Percentiles rank a stretch among this genome's conserved stretches.
phyloP scores from a whole-genome alignment of 495 filamentous ascomycete genomes.

The Daldinia vernicosa region DNA sequence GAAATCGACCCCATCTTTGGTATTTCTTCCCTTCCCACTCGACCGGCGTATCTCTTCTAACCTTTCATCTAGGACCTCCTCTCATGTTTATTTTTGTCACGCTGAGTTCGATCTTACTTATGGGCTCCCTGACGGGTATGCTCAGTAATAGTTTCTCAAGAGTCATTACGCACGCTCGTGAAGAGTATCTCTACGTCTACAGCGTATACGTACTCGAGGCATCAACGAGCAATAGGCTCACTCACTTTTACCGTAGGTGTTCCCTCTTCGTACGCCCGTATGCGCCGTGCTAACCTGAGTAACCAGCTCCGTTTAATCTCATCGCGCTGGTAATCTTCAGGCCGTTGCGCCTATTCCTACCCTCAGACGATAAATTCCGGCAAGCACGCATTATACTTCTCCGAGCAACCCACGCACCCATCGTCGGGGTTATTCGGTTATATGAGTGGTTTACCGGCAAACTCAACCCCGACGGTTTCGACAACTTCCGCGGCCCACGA shows the following conservation, averaged over 20 bases:
- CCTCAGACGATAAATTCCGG: slow-evolving; percentile 72
- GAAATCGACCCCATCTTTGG: slow-evolving; percentile 58
- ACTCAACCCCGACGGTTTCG: slow-evolving; percentile 36
- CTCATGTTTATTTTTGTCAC: slow-evolving; percentile 84
- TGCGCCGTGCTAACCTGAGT: slow-evolving; percentile 32
- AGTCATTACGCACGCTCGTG: slow-evolving; percentile 73
- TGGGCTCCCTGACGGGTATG: slow-evolving; percentile 90
- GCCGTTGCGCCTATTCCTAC: slow-evolving; percentile 79
- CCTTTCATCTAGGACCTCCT: slow-evolving; percentile 65
- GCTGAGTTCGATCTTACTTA: slow-evolving; percentile 88
- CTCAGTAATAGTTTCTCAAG: slow-evolving; percentile 89
- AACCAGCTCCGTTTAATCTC: slow-evolving; percentile 69
- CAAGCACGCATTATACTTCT: slow-evolving; percentile 79
- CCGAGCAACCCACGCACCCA: slow-evolving; percentile 67
- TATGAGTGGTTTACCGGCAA: slow-evolving; percentile 57
- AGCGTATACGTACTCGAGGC: slow-evolving; percentile 80
- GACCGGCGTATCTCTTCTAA: slow-evolving; percentile 50
- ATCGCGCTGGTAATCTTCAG: slow-evolving; percentile 84
- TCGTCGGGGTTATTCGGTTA: slow-evolving; percentile 58
- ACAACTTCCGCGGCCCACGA: slow-evolving; percentile 48
- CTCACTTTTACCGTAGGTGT: slow-evolving; percentile 74
- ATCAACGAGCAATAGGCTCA: slow-evolving; percentile 79
- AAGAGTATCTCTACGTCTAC: slow-evolving; percentile 88
- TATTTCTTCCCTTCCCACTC: slow-evolving; percentile 29
- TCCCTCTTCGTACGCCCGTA: slow-evolving; percentile 33